phyloP scores from a whole-genome alignment of 129 eudicot species.

The Rutidosis leptorrhynchoides region DNA sequence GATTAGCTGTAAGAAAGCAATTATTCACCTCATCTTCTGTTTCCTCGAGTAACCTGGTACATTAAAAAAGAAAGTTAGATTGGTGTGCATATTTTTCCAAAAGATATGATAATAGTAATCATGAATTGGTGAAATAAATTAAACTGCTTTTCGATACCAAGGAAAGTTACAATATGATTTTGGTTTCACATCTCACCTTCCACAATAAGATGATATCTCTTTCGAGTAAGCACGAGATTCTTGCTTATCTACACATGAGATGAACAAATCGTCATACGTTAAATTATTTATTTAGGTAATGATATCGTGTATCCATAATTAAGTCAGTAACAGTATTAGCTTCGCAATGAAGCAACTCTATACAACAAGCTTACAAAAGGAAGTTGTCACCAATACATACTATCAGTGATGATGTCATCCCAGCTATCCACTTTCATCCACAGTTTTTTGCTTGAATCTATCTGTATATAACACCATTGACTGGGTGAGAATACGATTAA shows the following conservation, averaged over 20 bases:
- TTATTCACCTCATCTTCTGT: constrained; percentile 89
- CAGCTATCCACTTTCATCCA: constrained; percentile 82
- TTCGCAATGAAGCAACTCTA: not conserved
- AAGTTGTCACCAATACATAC: constrained; percentile 48
- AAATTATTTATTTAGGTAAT: too few species aligned
- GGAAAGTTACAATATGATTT: too few species aligned
- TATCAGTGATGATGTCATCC: constrained; percentile 68
- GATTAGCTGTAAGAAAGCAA: constrained; percentile 18
- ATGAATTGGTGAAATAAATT: too few species aligned
- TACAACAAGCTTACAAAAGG: constrained; percentile 37
- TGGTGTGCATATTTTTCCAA: too few species aligned
- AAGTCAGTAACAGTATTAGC: not conserved
- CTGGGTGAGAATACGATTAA: constrained; percentile 12
- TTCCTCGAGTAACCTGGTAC: constrained; percentile 85
- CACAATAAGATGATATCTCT: constrained; percentile 94
- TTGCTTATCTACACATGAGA: constrained; percentile 86
- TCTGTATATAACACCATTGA: constrained; percentile 46
- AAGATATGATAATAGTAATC: not conserved
- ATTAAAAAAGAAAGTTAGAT: constrained; percentile 4
- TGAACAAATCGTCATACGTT: constrained; percentile 16
- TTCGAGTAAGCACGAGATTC: constrained; percentile 91
- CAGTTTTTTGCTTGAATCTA: constrained; percentile 44
- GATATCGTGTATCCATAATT: not conserved
- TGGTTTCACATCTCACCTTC: constrained; percentile 54
- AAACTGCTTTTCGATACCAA: too few species aligned